Conservation (phyloP, 2,329 filamentous ascomycete species). For the Fusarium nurragi region DNA sequence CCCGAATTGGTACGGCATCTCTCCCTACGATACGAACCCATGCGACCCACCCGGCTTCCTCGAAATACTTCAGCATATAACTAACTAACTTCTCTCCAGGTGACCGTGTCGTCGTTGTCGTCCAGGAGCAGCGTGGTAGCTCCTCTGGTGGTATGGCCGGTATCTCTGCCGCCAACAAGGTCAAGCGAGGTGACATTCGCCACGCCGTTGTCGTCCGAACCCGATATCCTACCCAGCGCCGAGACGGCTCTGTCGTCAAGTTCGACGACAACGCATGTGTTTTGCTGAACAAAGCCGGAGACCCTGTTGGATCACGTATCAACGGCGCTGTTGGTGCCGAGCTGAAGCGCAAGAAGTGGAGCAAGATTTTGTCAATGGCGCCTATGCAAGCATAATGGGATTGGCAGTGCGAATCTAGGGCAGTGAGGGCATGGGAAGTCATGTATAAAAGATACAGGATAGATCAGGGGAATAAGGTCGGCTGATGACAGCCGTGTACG, state of each 20-base stretch:
- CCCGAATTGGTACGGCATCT: constrained; percentile 78
- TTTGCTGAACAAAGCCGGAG: constrained; percentile 94
- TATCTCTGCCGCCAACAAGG: constrained; percentile 83
- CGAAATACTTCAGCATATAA: neutral
- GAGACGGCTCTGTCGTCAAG: constrained; percentile 87
- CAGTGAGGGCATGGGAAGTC: neutral
- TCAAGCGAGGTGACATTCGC: constrained; percentile 93
- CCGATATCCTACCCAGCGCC: constrained; percentile 83
- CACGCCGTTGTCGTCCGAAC: constrained; percentile 96
- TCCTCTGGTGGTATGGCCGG: constrained; percentile 77
- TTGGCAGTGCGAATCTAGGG: neutral
- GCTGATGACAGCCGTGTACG: constrained; percentile 33
- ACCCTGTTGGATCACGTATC: constrained; percentile 92
- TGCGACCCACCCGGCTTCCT: neutral
- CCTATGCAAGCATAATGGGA: constrained; percentile 68
- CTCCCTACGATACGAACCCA: neutral
- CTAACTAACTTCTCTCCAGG: constrained; percentile 64
- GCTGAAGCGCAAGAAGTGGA: constrained; percentile 93
- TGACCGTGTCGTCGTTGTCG: constrained; percentile 96
- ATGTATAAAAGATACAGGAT: constrained; percentile 32
- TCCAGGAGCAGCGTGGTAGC: constrained; percentile 92
- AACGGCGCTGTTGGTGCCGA: constrained; percentile 92
- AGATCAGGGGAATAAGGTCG: constrained; percentile 1
- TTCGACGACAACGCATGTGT: constrained; percentile 99
- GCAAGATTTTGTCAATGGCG: constrained; percentile 95